Base-by-base conservation (phyloP, 2,329 filamentous ascomycete genomes). In the Sporothrix brasiliensis region DNA sequence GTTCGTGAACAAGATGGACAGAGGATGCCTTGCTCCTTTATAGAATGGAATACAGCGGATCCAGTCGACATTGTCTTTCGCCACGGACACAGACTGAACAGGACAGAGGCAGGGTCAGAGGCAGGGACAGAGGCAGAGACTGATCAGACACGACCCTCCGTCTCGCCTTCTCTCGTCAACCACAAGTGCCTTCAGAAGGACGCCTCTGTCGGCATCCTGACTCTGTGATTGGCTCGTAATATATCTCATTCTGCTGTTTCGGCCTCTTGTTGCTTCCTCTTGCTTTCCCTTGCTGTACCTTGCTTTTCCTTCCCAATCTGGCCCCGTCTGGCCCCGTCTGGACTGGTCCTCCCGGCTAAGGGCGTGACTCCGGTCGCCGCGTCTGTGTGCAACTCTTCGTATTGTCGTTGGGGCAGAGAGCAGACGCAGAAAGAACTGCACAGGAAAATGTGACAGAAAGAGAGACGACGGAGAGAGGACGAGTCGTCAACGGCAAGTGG, bases 161-260 rank as follows among this genome's bases (percentile, higher is more conserved):
- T 21, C 66, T 16, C 47, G 14, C 10, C n/a, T 34, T 10, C 34
- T 54, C 39, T 6, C 39, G 27, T 41, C 44, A 34, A 58, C 24
- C 30, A 67, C 49, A 5, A 34, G 27, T n/a, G 13, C 9, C n/a
- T 27, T 53, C 30, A 13, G 10, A 41, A 4, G 60, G 41, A 24
- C 24, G 49, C 41, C 14, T 68, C 34, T 56, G 50, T 56, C 10
- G 50, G 47, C 21, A 47, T 56, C 52, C 50, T 47, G 34, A 21
- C 1, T 4, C 21, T 60, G 14, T 70, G 69, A 70, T 67, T 70
- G 69, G 69, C 10, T 52, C 10, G 69, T 61, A 67, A 70, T 49
- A 67, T 70, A 70, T 70, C 53, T 61, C 11, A 44, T 67, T 70
- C 16, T 47, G 53, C 61, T 70, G 52, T 30, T 58, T 58, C 63